These are phyloP conservation scores for Papiliotrema flavescens DNA, from an alignment of 1,284 basidiomycete species.

Conservation along the genomic window DNA sequence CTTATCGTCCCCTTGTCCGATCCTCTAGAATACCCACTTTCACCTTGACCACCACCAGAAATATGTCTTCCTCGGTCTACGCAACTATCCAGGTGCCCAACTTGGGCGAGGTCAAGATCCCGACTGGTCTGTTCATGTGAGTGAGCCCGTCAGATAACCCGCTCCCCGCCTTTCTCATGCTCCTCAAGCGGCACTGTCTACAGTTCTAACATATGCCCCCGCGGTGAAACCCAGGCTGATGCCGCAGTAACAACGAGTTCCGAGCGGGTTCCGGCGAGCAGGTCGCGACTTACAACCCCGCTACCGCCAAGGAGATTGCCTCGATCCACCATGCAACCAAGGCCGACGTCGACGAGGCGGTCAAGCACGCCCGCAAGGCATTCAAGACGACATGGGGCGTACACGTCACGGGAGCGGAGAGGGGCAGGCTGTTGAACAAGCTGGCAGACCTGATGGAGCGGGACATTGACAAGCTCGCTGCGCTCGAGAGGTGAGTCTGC, in stretches of 20 bases:
- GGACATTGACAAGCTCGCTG: constrained; percentile 64
- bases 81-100: constrained; percentile 16
- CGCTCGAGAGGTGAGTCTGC: constrained; percentile 58
- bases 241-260: constrained; percentile 38
- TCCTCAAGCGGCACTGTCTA: too few species aligned
- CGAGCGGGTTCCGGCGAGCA: constrained; percentile 21
- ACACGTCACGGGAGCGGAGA: constrained; percentile 75
- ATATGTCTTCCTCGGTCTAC: constrained; percentile 2
- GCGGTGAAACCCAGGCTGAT: neutral
- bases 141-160: neutral
- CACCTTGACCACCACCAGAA: too few species aligned
- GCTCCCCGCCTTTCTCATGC: too few species aligned
- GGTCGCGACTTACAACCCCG: constrained; percentile 43
- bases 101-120: constrained; percentile 56
- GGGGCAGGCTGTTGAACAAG: constrained; percentile 71
- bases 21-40: too few species aligned
- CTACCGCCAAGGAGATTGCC: constrained; percentile 54
- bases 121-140: constrained; percentile 78
- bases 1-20: too few species aligned
- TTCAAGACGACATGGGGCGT: constrained; percentile 90
- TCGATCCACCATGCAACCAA: constrained; percentile 30
- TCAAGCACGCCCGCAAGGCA: constrained; percentile 71
- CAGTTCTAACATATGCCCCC: too few species aligned
- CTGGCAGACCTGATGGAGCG: constrained; percentile 90
- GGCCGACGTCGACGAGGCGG: constrained; percentile 75